Percentiles rank a stretch among this genome's conserved stretches.
Conservation (phyloP, 1,139 yeast genomes). For the Arxiozyma slooffiae region DNA sequence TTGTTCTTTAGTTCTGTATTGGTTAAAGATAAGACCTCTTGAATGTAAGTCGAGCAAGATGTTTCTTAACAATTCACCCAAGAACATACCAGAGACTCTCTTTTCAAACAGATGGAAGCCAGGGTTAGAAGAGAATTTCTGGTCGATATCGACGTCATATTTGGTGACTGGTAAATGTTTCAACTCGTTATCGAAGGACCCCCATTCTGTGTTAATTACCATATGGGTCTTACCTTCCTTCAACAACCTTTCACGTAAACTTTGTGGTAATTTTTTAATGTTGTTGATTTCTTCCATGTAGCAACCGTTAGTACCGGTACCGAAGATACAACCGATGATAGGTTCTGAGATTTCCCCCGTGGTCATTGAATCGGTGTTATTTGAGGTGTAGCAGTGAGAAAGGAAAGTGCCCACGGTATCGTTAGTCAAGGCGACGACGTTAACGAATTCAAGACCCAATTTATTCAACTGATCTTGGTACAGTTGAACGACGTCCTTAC, state of each 20-base stretch:
- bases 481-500: constrained; percentile 64
- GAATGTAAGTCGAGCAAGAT: constrained; percentile 57
- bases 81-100: constrained; percentile 86
- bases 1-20: constrained; percentile 42
- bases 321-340: constrained; percentile 80
- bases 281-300: constrained; percentile 65
- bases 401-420: constrained; percentile 91
- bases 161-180: constrained; percentile 62
- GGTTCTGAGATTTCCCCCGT: constrained; percentile 61
- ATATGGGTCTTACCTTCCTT: constrained; percentile 51
- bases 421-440: constrained; percentile 81
- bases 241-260: constrained; percentile 33
- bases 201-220: constrained; percentile 97
- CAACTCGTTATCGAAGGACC: constrained; percentile 81
- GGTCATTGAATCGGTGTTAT: constrained; percentile 36
- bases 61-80: constrained; percentile 80
- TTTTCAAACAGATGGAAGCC: constrained; percentile 90
- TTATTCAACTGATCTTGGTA: constrained; percentile 61
- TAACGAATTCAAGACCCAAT: constrained; percentile 40
- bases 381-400: constrained; percentile 71
- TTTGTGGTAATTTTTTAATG: constrained; percentile 52
- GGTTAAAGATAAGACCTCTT: constrained; percentile 48
- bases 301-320: constrained; percentile 97
- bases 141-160: constrained; percentile 63
- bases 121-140: constrained; percentile 59